phyloP scores from a whole-genome alignment of 306 rosid genomes.

The Oemleria cerasiformis region DNA sequence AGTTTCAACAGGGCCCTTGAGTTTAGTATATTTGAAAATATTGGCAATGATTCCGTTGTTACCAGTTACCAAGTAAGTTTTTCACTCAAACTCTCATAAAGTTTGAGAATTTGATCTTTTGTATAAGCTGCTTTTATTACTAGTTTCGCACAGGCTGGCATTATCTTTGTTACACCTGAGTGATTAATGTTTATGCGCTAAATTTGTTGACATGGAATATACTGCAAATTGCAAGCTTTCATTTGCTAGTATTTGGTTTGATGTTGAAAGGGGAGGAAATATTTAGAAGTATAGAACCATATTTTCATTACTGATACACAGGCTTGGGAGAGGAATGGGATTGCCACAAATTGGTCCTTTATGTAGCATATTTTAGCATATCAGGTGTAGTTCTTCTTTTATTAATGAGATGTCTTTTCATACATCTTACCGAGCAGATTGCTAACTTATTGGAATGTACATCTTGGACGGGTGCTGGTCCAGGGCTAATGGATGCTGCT shows the following conservation, averaged over 20 bases:
- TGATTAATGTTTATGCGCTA: not conserved
- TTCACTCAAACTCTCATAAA: not conserved
- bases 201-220: not conserved
- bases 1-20: not conserved
- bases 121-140: not conserved
- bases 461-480: conserved; percentile 92
- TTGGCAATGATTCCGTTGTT: not conserved
- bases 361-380: not conserved
- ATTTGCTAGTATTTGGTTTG: not conserved
- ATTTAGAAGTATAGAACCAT: conserved; percentile 38
- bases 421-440: conserved; percentile 40
- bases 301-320: conserved; percentile 60
- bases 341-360: not conserved
- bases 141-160: not conserved
- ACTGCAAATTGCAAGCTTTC: conserved; percentile 11
- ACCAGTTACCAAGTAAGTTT: not conserved
- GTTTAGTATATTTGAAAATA: not conserved
- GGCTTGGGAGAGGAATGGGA: conserved; percentile 57
- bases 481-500: conserved; percentile 94
- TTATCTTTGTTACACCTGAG: not conserved
- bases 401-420: conserved; percentile 9
- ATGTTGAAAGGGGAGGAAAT: conserved; percentile 54
- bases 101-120: not conserved
- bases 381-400: not conserved
- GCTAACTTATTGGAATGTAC: conserved; percentile 82